Evolutionary conservation across 768 basidiomycete genomes (phyloP).

Genomic region (Lyophyllum decastes): DNA sequence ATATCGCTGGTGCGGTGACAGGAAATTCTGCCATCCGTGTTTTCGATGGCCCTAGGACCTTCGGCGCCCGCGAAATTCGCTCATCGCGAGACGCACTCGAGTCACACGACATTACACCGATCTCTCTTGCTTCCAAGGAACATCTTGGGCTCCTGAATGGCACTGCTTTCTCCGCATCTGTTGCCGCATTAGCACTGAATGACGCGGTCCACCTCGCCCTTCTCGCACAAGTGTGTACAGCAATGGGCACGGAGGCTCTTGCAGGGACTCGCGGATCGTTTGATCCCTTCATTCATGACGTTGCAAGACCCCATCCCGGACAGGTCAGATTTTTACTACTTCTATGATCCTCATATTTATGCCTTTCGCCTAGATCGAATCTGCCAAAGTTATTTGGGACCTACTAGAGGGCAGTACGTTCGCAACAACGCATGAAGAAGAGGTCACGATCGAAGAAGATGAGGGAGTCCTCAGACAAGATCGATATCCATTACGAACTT

Average conservation of each 20-base stretch:
- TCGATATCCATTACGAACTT: slow-evolving; percentile 71
- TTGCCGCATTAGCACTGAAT: slow-evolving; percentile 72
- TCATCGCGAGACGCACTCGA: slow-evolving; percentile 59
- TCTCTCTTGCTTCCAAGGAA: slow-evolving; percentile 73
- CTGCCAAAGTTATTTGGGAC: slow-evolving; percentile 66
- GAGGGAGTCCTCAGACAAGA: slow-evolving; percentile 78
- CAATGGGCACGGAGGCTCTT: slow-evolving; percentile 84
- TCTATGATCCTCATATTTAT: not conserved
- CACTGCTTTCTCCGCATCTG: slow-evolving; percentile 80
- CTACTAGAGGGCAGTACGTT: slow-evolving; percentile 71
- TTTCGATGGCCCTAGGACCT: slow-evolving; percentile 53
- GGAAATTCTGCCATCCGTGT: slow-evolving; percentile 82
- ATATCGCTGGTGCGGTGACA: slow-evolving; percentile 78
- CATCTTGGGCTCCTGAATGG: slow-evolving; percentile 84
- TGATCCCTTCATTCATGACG: slow-evolving; percentile 76
- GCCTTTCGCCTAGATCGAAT: slow-evolving; percentile 52
- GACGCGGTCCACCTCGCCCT: slow-evolving; percentile 70
- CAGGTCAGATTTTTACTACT: slow-evolving; percentile 44
- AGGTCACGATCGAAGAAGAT: slow-evolving; percentile 73
- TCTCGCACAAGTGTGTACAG: slow-evolving; percentile 73
- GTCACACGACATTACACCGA: slow-evolving; percentile 60
- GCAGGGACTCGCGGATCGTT: slow-evolving; percentile 71
- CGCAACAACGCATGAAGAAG: slow-evolving; percentile 67
- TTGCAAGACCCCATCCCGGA: slow-evolving; percentile 81
- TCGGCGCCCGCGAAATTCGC: slow-evolving; percentile 50